A percentile compares a stretch with the other conserved stretches of the same genome.
phyloP scores from a whole-genome alignment of 2,329 filamentous ascomycete species.

The Phialemonium atrogriseum region DNA sequence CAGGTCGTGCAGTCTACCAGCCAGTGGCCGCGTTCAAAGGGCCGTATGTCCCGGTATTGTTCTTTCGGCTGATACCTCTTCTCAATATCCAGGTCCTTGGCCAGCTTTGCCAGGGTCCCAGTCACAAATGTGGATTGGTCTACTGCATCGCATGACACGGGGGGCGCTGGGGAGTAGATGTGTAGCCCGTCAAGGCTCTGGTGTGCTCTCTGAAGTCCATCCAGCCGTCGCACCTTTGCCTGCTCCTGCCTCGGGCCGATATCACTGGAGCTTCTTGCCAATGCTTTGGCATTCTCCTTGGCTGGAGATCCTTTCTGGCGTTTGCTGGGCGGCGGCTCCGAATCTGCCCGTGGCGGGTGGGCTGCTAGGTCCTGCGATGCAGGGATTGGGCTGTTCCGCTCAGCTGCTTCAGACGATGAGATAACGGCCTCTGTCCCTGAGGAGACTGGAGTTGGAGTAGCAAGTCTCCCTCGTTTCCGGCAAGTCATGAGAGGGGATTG shows the following conservation, averaged over 20 bases:
- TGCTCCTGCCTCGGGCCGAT: constrained; percentile 13
- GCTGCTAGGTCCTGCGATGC: neutral
- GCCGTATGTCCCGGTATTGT: constrained; percentile 39
- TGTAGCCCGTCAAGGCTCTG: constrained; percentile 29
- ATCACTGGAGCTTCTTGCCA: constrained; percentile 26
- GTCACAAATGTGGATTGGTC: constrained; percentile 46
- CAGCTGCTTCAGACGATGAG: neutral
- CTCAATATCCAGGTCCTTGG: constrained; percentile 39
- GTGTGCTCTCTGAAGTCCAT: neutral
- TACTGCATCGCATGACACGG: constrained; percentile 35
- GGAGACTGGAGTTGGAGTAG: too few species aligned
- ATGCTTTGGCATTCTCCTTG: constrained; percentile 11
- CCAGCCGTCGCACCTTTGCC: neutral
- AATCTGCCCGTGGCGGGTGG: constrained; percentile 17
- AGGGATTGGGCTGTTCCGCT: neutral
- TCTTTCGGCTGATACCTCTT: constrained; percentile 44
- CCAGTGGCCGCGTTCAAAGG: constrained; percentile 75
- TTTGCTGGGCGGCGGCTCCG: constrained; percentile 23
- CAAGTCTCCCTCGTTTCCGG: too few species aligned
- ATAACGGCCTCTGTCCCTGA: too few species aligned
- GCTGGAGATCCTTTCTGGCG: constrained; percentile 11
- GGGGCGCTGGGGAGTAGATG: constrained; percentile 47
- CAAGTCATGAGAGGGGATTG: too few species aligned
- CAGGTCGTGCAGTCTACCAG: constrained; percentile 49
- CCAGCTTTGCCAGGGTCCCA: constrained; percentile 41